Evolutionary conservation across 306 rosid genomes (phyloP).

Genomic region (Quillaja saponaria): DNA sequence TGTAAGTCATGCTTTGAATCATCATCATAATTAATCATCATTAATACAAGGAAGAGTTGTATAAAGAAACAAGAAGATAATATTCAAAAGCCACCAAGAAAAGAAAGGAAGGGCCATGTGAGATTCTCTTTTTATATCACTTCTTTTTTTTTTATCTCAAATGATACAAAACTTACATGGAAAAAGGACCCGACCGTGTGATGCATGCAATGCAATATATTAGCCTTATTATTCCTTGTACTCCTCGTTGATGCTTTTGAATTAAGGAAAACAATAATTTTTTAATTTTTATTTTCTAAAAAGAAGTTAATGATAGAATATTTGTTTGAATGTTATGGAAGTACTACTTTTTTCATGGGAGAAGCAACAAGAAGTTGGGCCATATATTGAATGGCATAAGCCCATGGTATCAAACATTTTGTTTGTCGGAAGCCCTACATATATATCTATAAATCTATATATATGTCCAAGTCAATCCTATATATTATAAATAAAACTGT

Average conservation of each 20-base stretch:
- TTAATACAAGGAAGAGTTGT: constrained; percentile 16
- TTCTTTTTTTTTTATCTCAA: too few relatives aligned
- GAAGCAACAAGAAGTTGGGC: constrained; percentile 3
- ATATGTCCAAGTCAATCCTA: too few relatives aligned
- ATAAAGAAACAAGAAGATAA: constrained; percentile 12
- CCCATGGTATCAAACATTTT: too few relatives aligned
- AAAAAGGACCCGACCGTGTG: constrained; percentile 19
- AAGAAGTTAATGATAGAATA: constrained; percentile 8
- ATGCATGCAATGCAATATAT: constrained; percentile 23
- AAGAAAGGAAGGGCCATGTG: constrained; percentile 10
- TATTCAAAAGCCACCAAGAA: constrained; percentile 4
- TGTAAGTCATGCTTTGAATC: constrained; percentile 20
- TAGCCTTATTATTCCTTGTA: constrained; percentile 29
- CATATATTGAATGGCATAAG: too few relatives aligned
- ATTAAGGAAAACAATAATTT: background rate
- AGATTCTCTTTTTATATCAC: constrained; percentile 39
- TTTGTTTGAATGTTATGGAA: constrained; percentile 3
- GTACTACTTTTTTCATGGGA: background rate
- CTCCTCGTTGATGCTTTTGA: constrained; percentile 15
- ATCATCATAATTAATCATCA: too few relatives aligned
- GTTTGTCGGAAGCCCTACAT: too few relatives aligned
- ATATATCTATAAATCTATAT: too few relatives aligned
- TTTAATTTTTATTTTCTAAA: too few relatives aligned
- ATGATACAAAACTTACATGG: too few relatives aligned
- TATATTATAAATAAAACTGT: too few relatives aligned